Conservation (phyloP, 2,329 filamentous ascomycete species). For the Neospermospora avenae region DNA sequence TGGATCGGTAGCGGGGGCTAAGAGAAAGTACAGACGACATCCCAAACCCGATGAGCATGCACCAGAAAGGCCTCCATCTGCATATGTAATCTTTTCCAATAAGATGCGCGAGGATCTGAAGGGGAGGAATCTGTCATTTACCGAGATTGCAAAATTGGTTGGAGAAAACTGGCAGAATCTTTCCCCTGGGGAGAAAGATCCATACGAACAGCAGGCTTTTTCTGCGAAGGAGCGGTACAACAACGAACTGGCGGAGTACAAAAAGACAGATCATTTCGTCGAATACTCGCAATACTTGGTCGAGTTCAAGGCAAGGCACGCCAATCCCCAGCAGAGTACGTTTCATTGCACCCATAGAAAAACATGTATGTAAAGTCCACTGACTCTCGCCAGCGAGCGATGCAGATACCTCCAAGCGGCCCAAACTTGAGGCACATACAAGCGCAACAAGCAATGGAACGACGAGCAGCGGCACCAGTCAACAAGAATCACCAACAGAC, state of each 20-base stretch:
- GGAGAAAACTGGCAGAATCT: constrained; percentile 80
- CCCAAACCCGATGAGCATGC: constrained; percentile 80
- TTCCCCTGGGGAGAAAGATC: constrained; percentile 62
- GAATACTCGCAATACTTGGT: constrained; percentile 69
- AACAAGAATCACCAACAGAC: constrained; percentile 19
- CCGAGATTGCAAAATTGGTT: constrained; percentile 78
- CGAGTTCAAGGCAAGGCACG: constrained; percentile 75
- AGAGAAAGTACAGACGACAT: constrained; percentile 75
- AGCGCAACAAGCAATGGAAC: constrained; percentile 30
- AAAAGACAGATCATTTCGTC: constrained; percentile 68
- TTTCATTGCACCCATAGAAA: background rate
- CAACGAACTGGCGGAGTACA: constrained; percentile 69
- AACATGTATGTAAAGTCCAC: background rate
- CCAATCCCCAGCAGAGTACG: constrained; percentile 53
- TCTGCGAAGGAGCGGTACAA: constrained; percentile 75
- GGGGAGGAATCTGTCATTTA: constrained; percentile 73
- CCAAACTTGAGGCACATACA: constrained; percentile 31
- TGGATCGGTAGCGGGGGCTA: constrained; percentile 45
- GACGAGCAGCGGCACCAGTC: constrained; percentile 26
- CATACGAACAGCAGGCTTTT: constrained; percentile 69
- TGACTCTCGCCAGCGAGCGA: constrained; percentile 20
- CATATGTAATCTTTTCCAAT: constrained; percentile 83
- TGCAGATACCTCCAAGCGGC: constrained; percentile 31
- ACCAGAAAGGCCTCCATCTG: constrained; percentile 75
- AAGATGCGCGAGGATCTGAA: constrained; percentile 77